phyloP scores from a whole-genome alignment of 257 asterid species.

The Jacaranda mimosifolia region DNA sequence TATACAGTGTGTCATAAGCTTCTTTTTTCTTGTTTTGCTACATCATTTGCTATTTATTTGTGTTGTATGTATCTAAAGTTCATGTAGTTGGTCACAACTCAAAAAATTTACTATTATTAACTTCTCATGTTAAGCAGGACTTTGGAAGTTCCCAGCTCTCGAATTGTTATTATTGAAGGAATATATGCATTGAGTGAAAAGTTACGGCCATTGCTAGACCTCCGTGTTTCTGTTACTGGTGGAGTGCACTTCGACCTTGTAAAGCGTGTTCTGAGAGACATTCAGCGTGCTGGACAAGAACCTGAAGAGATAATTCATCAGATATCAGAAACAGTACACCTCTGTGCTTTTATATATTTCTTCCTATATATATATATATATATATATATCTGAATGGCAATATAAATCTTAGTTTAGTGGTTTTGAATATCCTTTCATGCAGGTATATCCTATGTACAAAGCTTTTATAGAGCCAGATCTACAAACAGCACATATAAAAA shows the following conservation, averaged over 20 bases:
- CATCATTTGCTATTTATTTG: slow-evolving; percentile 15
- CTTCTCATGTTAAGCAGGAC: slow-evolving; percentile 63
- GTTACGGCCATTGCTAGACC: slow-evolving; percentile 85
- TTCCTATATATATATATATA: neutral
- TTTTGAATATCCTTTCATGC: slow-evolving; percentile 41
- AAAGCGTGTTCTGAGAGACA: slow-evolving; percentile 94
- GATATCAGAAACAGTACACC: slow-evolving; percentile 88
- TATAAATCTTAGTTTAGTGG: slow-evolving; percentile 10
- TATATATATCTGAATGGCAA: slow-evolving; percentile 21
- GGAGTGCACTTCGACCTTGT: slow-evolving; percentile 99
- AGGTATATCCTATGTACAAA: slow-evolving; percentile 99
- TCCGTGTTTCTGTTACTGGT: slow-evolving; percentile 99
- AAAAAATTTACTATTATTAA: slow-evolving; percentile 9
- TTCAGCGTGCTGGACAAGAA: slow-evolving; percentile 99
- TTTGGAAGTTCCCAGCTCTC: slow-evolving; percentile 89
- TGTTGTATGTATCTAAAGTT: slow-evolving; percentile 21
- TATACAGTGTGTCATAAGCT: neutral
- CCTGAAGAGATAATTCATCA: slow-evolving; percentile 99
- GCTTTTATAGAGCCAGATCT: slow-evolving; percentile 98
- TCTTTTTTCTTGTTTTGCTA: neutral
- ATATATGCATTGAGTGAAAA: slow-evolving; percentile 96
- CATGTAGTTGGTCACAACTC: slow-evolving; percentile 29
- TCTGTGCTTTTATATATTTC: slow-evolving; percentile 12
- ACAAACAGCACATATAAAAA: slow-evolving; percentile 96
- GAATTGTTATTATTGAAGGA: slow-evolving; percentile 91